Conservation (phyloP, 176 grass and related monocot species). For the Carex scoparia region DNA sequence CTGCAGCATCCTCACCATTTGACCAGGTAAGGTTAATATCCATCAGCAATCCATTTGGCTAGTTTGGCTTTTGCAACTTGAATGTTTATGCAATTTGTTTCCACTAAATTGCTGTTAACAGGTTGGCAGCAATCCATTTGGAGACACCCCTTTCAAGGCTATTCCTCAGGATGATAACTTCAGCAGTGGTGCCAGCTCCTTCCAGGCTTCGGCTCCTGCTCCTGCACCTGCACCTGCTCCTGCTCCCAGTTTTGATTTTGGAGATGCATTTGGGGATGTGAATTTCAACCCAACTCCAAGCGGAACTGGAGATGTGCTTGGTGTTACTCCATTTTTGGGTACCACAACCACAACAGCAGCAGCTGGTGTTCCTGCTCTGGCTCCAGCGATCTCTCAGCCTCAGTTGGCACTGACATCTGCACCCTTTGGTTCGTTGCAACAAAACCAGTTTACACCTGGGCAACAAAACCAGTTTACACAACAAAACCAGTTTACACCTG, state of each 20-base stretch:
- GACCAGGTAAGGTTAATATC: conserved; percentile 45
- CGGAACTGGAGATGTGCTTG: conserved; percentile 46
- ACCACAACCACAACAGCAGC: conserved; percentile 16
- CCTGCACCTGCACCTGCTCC: conserved; percentile 10
- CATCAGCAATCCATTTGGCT: background rate
- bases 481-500: background rate
- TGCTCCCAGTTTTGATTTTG: conserved; percentile 62
- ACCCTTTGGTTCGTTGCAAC: conserved; percentile 28
- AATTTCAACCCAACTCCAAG: conserved; percentile 38
- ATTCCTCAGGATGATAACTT: conserved; percentile 44
- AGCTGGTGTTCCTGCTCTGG: conserved; percentile 9
- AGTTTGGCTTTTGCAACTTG: background rate
- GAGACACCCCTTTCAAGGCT: conserved; percentile 77
- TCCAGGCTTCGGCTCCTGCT: background rate
- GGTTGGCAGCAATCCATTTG: conserved; percentile 81
- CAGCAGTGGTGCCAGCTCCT: conserved; percentile 39
- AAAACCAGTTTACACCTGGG: background rate
- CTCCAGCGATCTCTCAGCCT: background rate
- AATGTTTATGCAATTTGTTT: conserved; percentile 2
- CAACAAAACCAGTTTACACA: background rate
- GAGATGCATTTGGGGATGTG: conserved; percentile 58
- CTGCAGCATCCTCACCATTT: conserved; percentile 35
- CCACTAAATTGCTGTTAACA: background rate
- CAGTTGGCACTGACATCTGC: conserved; percentile 33
- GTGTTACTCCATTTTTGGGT: conserved; percentile 22